Evolutionary conservation across 2,329 filamentous ascomycete genomes (phyloP).

Genomic region (Dothidotthia symphoricarpi): DNA sequence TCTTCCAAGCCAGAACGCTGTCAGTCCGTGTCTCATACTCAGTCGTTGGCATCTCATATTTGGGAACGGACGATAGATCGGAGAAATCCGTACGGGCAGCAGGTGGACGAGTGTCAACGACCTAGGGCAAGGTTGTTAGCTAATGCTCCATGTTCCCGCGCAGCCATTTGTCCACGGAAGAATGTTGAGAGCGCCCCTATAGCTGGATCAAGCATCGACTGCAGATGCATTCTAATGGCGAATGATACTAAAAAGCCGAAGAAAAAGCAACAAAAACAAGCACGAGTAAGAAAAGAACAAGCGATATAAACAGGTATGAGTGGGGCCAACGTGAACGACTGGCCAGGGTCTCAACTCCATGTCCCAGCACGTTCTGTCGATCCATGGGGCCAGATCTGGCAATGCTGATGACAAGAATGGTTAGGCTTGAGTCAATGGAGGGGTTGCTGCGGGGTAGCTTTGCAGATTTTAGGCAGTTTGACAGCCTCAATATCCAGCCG

Average conservation of each 20-base stretch:
- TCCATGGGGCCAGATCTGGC: no score
- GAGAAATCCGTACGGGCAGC: conserved; percentile 74
- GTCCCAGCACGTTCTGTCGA: no score
- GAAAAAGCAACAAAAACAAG: conserved; percentile 20
- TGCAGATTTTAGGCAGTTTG: conserved; percentile 14
- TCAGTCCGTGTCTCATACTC: conserved; percentile 85
- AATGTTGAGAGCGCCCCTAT: conserved; percentile 11
- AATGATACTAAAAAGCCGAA: conserved; percentile 12
- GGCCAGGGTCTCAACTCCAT: no score
- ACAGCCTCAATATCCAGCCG: conserved; percentile 19
- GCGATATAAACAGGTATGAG: conserved; percentile 1
- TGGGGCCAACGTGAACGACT: not conserved
- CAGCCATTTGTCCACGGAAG: conserved; percentile 12
- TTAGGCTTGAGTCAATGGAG: conserved; percentile 12
- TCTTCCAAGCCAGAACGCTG: conserved; percentile 94
- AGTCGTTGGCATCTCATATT: conserved; percentile 82
- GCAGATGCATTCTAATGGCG: conserved; percentile 13
- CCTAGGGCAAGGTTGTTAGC: conserved; percentile 52
- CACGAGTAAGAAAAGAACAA: conserved; percentile 5
- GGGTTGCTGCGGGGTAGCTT: conserved; percentile 25
- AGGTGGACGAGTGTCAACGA: conserved; percentile 75
- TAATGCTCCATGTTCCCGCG: conserved; percentile 11
- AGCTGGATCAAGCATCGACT: conserved; percentile 4
- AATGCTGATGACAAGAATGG: no score
- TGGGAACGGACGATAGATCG: conserved; percentile 77